Percentiles rank a stretch among this genome's conserved stretches.
Conservation (phyloP, 1,284 basidiomycete species). For the Rhodotorula sp. region DNA sequence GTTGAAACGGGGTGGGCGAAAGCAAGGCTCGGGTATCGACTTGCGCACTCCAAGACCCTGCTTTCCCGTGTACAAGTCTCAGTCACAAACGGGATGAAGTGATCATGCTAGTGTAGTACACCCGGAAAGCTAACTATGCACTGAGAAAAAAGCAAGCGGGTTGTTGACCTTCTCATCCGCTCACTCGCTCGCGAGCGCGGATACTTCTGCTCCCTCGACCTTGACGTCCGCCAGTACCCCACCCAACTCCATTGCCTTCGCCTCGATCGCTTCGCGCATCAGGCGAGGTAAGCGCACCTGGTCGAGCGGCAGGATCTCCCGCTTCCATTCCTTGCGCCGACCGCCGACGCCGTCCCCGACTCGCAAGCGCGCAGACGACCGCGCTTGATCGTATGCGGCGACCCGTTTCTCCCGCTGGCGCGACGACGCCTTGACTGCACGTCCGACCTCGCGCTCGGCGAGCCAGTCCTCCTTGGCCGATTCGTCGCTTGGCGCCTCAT, state of each 20-base stretch:
- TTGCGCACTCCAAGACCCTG: too few species aligned
- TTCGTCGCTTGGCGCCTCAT: neutral
- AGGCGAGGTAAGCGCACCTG: neutral
- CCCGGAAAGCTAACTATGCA: too few species aligned
- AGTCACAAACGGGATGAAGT: too few species aligned
- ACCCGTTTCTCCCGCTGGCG: constrained; percentile 10
- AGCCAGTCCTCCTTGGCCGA: constrained; percentile 1
- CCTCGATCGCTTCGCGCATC: neutral
- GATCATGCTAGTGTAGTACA: too few species aligned
- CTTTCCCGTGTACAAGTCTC: too few species aligned
- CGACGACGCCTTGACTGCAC: constrained; percentile 17
- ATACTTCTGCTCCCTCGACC: neutral
- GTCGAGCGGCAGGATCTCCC: constrained; percentile 1
- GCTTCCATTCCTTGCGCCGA: neutral
- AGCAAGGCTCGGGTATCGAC: too few species aligned
- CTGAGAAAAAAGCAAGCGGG: too few species aligned
- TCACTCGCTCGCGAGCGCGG: neutral
- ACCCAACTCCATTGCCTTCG: neutral
- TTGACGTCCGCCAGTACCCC: neutral
- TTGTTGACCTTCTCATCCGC: too few species aligned
- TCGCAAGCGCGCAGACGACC: neutral
- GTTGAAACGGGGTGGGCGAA: too few species aligned
- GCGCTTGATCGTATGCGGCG: neutral
- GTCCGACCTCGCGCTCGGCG: constrained; percentile 21
- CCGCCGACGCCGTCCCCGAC: constrained; percentile 5